Evolutionary conservation across 2,329 filamentous ascomycete genomes (phyloP).

Genomic region (Nannizzia gypsea): DNA sequence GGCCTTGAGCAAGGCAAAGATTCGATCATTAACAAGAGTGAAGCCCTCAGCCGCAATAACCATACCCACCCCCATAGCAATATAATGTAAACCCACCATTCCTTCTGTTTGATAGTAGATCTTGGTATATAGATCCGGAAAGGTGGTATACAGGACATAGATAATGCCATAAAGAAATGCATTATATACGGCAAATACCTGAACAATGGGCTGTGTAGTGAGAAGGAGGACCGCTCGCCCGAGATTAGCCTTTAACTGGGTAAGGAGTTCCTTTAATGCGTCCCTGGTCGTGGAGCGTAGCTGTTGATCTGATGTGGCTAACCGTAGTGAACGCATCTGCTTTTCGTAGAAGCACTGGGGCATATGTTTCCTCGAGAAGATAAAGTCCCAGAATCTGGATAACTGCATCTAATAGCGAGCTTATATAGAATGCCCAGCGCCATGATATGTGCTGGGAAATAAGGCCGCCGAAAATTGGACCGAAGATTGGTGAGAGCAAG

Average conservation of each 20-base stretch:
- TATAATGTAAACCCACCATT: conserved; percentile 51
- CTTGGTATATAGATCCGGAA: background rate
- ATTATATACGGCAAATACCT: conserved; percentile 43
- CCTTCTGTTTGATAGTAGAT: conserved; percentile 25
- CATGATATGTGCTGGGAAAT: conserved; percentile 53
- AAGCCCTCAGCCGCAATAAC: conserved; percentile 21
- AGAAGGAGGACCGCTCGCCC: conserved; percentile 30
- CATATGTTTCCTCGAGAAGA: conserved; percentile 38
- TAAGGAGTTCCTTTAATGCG: background rate
- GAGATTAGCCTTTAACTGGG: background rate
- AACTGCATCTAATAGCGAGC: conserved; percentile 18
- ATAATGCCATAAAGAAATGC: conserved; percentile 51
- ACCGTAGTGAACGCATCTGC: conserved; percentile 14
- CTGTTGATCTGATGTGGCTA: background rate
- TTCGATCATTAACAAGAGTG: conserved; percentile 6
- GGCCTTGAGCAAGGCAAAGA: background rate
- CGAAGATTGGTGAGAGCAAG: conserved; percentile 53
- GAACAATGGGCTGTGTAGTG: conserved; percentile 48
- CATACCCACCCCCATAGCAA: conserved; percentile 53
- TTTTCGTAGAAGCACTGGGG: conserved; percentile 34
- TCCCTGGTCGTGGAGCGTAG: background rate
- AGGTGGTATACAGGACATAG: conserved; percentile 40
- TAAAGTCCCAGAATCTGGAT: conserved; percentile 23
- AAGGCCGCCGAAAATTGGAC: conserved; percentile 50
- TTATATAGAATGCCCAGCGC: conserved; percentile 63